These are phyloP conservation scores for Phlebiopsis gigantea DNA, from an alignment of 768 basidiomycete genomes.

Conservation along the genomic window DNA sequence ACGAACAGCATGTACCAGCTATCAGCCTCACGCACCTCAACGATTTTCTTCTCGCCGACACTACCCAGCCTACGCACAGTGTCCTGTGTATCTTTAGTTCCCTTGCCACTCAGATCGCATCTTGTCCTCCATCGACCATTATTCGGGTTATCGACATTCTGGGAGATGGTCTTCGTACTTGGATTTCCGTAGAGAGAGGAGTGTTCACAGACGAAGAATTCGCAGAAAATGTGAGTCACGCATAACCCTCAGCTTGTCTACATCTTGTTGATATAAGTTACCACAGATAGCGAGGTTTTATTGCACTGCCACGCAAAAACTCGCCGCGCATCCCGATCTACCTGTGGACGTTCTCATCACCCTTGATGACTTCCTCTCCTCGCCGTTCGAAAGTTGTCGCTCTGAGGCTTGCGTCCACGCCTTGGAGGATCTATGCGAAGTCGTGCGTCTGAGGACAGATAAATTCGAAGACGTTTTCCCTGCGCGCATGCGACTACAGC, in stretches of 20 bases:
- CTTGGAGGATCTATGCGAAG: background rate
- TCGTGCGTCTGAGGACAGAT: background rate
- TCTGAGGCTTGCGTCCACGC: background rate
- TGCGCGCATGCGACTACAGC: background rate
- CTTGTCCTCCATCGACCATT: background rate
- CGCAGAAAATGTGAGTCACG: slow-evolving; percentile 38
- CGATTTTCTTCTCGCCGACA: slow-evolving; percentile 3
- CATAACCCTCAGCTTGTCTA: background rate
- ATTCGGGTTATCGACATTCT: slow-evolving; percentile 23
- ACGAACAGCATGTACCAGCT: background rate
- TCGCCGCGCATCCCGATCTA: background rate
- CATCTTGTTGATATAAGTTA: background rate
- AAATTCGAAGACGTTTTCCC: background rate
- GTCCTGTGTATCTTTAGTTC: background rate
- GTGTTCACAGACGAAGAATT: slow-evolving; percentile 40
- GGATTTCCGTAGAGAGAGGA: slow-evolving; percentile 46
- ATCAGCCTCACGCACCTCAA: slow-evolving; percentile 1
- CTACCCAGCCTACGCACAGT: background rate
- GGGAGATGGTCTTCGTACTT: slow-evolving; percentile 36
- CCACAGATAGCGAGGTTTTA: background rate
- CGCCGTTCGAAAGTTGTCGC: background rate
- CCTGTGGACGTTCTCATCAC: background rate
- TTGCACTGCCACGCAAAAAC: background rate
- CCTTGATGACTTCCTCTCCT: background rate
- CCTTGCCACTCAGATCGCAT: background rate